A percentile compares a stretch with the other conserved stretches of the same genome.
These are phyloP conservation scores for Pelargonium myrrhifolium DNA, from an alignment of 441 rosid species.

Conservation along the genomic window DNA sequence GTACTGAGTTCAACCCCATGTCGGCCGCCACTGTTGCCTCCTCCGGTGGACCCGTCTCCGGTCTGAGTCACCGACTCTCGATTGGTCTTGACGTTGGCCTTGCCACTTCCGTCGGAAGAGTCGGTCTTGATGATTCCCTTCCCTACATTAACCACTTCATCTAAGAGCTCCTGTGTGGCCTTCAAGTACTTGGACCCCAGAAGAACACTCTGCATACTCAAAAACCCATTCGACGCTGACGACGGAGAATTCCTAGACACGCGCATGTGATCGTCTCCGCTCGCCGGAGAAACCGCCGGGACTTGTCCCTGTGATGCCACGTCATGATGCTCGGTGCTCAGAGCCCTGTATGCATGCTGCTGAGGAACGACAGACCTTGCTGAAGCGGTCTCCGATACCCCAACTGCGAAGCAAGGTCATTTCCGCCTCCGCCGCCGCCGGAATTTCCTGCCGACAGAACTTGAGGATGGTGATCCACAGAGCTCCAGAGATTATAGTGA, in stretches of 20 bases:
- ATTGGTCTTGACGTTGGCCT: slow-evolving; percentile 23
- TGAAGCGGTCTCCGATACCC: slow-evolving; percentile 22
- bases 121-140: slow-evolving; percentile 20
- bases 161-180: slow-evolving; percentile 67
- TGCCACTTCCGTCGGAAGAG: slow-evolving; percentile 15
- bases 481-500: slow-evolving; percentile 34
- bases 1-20: slow-evolving; percentile 31
- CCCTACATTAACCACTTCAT: slow-evolving; percentile 52
- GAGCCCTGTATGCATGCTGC: slow-evolving; percentile 17
- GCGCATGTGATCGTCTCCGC: slow-evolving; percentile 16
- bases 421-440: slow-evolving; percentile 1
- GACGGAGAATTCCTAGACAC: slow-evolving; percentile 29
- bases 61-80: slow-evolving; percentile 21
- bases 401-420: slow-evolving; percentile 8
- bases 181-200: slow-evolving; percentile 54
- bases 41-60: slow-evolving; percentile 25
- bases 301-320: slow-evolving; percentile 7
- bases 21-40: slow-evolving; percentile 14
- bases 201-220: slow-evolving; percentile 23
- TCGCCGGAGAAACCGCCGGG: slow-evolving; percentile 14
- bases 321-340: background rate
- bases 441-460: slow-evolving; percentile 11
- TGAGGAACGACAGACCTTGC: slow-evolving; percentile 40
- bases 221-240: slow-evolving; percentile 35
- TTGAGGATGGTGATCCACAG: slow-evolving; percentile 19